Evolutionary conservation across 208 protist genomes (phyloP).

Genomic region (Strigomonas galati): DNA sequence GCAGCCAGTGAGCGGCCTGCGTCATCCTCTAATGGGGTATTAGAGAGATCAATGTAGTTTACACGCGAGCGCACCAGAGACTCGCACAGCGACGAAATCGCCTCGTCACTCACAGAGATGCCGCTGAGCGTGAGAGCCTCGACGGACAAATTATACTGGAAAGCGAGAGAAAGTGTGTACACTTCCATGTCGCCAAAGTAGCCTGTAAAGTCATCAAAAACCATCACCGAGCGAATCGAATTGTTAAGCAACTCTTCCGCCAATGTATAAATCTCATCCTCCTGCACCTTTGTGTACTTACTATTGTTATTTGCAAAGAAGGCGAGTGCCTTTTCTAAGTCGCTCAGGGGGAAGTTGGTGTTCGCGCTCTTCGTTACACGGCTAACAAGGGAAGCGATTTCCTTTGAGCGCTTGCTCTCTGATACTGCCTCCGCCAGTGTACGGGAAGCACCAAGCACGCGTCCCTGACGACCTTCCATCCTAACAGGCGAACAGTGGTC

Average conservation of each 20-base stretch:
- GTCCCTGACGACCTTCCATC: constrained; percentile 22
- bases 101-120: constrained; percentile 80
- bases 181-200: constrained; percentile 75
- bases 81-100: constrained; percentile 73
- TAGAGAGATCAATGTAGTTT: constrained; percentile 81
- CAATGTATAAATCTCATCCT: constrained; percentile 69
- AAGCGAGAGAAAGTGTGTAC: constrained; percentile 65
- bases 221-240: constrained; percentile 66
- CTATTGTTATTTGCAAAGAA: constrained; percentile 84
- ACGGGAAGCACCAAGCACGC: constrained; percentile 72
- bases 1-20: constrained; percentile 76
- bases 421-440: constrained; percentile 49
- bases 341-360: constrained; percentile 38
- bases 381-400: constrained; percentile 29
- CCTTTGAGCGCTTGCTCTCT: constrained; percentile 17
- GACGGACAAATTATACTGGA: constrained; percentile 86
- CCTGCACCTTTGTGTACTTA: constrained; percentile 59
- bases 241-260: constrained; percentile 86
- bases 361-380: constrained; percentile 31
- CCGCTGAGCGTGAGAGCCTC: constrained; percentile 82
- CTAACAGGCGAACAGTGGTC: constrained; percentile 10
- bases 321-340: constrained; percentile 56
- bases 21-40: constrained; percentile 80
- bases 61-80: constrained; percentile 72
- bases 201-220: constrained; percentile 75